A percentile compares a stretch with the other conserved stretches of the same genome.
Conservation (phyloP, 441 rosid species). For the Gossypium schwendimanii region DNA sequence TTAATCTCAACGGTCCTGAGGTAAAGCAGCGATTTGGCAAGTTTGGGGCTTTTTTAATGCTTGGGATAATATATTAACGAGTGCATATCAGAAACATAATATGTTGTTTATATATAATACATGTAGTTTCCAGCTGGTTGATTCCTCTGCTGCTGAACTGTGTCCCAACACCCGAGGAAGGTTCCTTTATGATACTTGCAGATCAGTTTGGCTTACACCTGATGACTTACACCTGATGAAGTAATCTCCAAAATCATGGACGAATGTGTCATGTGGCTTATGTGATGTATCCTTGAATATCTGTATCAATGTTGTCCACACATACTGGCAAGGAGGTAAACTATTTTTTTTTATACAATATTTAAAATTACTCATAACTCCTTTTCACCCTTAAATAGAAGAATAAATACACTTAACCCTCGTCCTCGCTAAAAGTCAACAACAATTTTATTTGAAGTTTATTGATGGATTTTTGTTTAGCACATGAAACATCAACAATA, state of each 20-base stretch:
- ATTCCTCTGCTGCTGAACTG: no score
- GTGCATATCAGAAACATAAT: background rate
- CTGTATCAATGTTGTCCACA: background rate
- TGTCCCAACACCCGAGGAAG: background rate
- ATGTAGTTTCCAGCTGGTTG: background rate
- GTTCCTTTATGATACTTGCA: slow-evolving; percentile 24
- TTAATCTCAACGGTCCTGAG: slow-evolving; percentile 85
- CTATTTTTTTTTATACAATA: background rate
- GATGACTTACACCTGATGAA: slow-evolving; percentile 93
- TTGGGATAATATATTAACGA: background rate
- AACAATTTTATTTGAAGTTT: no score
- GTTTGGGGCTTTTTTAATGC: slow-evolving; percentile 15
- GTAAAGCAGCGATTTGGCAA: slow-evolving; percentile 92
- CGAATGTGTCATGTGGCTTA: no score
- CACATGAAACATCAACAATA: no score
- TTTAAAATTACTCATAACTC: no score
- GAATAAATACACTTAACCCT: no score
- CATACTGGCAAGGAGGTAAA: slow-evolving; percentile 72
- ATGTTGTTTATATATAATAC: background rate
- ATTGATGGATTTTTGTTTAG: no score
- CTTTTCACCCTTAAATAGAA: no score
- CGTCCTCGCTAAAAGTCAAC: no score
- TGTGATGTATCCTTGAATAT: slow-evolving; percentile 2
- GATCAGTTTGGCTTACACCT: slow-evolving; percentile 98
- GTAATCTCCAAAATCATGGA: slow-evolving; percentile 82